Conservation (phyloP, 2,329 filamentous ascomycete genomes). For the Diaporthe amygdali region DNA sequence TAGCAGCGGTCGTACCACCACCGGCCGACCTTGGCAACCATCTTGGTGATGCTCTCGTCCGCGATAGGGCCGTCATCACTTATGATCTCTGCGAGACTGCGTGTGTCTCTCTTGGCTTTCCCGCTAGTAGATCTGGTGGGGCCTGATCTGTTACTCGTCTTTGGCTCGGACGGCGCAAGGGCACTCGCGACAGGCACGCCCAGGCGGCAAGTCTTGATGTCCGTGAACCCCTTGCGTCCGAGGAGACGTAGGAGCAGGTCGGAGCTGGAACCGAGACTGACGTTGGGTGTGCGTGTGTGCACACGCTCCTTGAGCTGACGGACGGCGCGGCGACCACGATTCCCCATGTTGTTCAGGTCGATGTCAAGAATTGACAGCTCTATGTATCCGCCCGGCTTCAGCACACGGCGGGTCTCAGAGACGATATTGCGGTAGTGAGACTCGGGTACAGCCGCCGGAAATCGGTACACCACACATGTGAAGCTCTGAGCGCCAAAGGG, state of each 20-base stretch:
- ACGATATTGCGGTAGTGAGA: slow-evolving; percentile 73
- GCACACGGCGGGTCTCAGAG: slow-evolving; percentile 76
- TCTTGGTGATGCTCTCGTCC: slow-evolving; percentile 88
- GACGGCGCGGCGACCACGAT: slow-evolving; percentile 69
- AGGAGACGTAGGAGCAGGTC: slow-evolving; percentile 70
- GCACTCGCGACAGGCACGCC: slow-evolving; percentile 74
- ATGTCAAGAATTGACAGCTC: slow-evolving; percentile 80
- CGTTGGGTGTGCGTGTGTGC: slow-evolving; percentile 62
- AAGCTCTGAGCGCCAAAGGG: slow-evolving; percentile 81
- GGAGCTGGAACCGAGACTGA: slow-evolving; percentile 64
- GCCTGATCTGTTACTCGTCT: slow-evolving; percentile 13
- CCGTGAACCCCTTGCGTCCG: slow-evolving; percentile 71
- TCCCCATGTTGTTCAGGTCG: slow-evolving; percentile 84
- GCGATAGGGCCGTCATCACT: slow-evolving; percentile 71
- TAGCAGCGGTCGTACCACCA: slow-evolving; percentile 99
- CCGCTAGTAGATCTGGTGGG: slow-evolving; percentile 24
- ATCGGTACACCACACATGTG: slow-evolving; percentile 76
- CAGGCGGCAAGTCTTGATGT: slow-evolving; percentile 77
- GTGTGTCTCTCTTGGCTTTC: slow-evolving; percentile 48
- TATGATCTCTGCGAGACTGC: slow-evolving; percentile 74
- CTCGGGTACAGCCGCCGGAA: slow-evolving; percentile 73
- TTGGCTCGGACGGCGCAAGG: slow-evolving; percentile 38
- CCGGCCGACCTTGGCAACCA: slow-evolving; percentile 87
- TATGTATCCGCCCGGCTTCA: slow-evolving; percentile 80
- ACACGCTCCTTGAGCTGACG: slow-evolving; percentile 75